These are phyloP conservation scores for Trifolium fragiferum DNA, from an alignment of 306 rosid species.

Conservation along the genomic window DNA sequence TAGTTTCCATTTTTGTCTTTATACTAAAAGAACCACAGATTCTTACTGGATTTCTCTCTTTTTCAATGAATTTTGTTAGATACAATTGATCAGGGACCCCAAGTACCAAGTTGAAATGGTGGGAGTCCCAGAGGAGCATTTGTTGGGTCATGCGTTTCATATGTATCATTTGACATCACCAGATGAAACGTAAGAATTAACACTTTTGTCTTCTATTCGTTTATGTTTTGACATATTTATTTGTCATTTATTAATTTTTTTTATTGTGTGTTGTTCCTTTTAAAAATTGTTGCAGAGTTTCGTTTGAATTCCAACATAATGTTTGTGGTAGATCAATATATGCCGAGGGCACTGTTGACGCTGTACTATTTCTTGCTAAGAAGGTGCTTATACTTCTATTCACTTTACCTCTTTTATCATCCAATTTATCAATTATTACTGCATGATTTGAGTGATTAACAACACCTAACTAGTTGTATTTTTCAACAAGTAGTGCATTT, in stretches of 20 bases:
- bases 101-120: constrained; percentile 77
- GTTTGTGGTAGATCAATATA: constrained; percentile 96
- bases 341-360: constrained; percentile 93
- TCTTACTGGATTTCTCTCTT: constrained; percentile 22
- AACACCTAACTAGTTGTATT: not conserved
- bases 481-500: not conserved
- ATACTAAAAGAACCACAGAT: not conserved
- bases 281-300: constrained; percentile 62
- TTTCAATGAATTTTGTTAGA: constrained; percentile 49
- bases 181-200: constrained; percentile 65
- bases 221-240: constrained; percentile 17
- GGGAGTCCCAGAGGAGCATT: constrained; percentile 92
- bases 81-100: constrained; percentile 86
- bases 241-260: constrained; percentile 14
- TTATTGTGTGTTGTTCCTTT: constrained; percentile 14
- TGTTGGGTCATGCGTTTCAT: constrained; percentile 87
- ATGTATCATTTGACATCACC: constrained; percentile 89
- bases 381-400: constrained; percentile 59
- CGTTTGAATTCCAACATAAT: constrained; percentile 95
- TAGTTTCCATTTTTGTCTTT: not conserved
- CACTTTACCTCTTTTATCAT: constrained; percentile 13
- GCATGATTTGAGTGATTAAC: not conserved
- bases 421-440: not conserved
- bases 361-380: constrained; percentile 79
- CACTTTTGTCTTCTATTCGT: constrained; percentile 30